Evolutionary conservation across 1,284 basidiomycete species (phyloP), one percentile per base, ranked within the genome.

Genomic region (Apiotrichum brassicae): DNA sequence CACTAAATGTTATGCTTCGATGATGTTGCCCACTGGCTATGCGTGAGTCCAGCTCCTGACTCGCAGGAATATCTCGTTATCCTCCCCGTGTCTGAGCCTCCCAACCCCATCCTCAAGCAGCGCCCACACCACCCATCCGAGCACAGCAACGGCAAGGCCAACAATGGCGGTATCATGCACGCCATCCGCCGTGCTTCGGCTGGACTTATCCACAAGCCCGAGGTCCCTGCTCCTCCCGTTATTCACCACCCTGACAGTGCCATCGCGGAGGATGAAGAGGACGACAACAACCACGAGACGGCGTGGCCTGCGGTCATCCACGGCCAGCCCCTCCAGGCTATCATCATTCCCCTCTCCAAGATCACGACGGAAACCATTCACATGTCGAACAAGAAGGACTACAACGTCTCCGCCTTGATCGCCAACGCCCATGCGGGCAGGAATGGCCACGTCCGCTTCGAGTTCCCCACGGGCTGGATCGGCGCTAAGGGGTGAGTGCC

Each of bases 391-490:
- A 43, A 42, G 38, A 39, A 40, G 24, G 37, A 37, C 37, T 45
- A 19, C 33, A 34, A 40, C 32, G 45, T 54, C 20, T 25, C 39
- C 9, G 40, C 46, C 19, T 33, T 22, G 14, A 43, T 57, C 19
- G 35, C 26, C 23, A 43, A 38, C 11, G 53, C 51, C 24, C 34
- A 51, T 9, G 38, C 43, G 1, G 57, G 53, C 34, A 67, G 66
- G 52, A 49, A 60, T 0, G 69, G 69, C 7, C 48, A 48, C 20
- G 59, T 71, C 61, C 60, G 58, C 43, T 66, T 71, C 50, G 66
- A 70, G 46, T 71, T 71, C 54, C 62, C 65, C 60, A 64, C 63
- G 47, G 69, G 68, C 48, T 71, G 65, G 67, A 61, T 71, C 28
- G 68, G 68, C 24, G 66, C 61, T 40, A 71, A 70, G 57, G 67